phyloP scores from a whole-genome alignment of 805 yeast genomes.

The Suhomyces prunicola region DNA sequence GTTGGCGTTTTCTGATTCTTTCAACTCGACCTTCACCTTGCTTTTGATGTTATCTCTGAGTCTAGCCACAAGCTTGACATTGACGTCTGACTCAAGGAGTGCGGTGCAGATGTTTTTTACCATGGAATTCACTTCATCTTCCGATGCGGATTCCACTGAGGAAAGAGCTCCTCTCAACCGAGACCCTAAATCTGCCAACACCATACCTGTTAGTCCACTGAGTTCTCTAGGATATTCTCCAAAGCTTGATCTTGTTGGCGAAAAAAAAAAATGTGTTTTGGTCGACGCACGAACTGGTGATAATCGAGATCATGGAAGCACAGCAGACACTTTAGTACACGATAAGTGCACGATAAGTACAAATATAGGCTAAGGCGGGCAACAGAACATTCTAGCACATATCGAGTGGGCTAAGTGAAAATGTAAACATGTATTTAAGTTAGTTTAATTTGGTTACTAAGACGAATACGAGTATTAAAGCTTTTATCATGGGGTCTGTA shows the following conservation, averaged over 20 bases:
- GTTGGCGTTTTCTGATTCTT: slow-evolving; percentile 48
- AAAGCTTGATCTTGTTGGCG: not conserved
- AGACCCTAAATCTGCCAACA: slow-evolving; percentile 45
- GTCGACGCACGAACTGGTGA: not conserved
- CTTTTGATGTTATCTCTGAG: slow-evolving; percentile 58
- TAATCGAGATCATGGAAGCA: not conserved
- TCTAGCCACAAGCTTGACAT: slow-evolving; percentile 74
- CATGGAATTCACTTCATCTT: slow-evolving; percentile 45
- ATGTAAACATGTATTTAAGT: no score
- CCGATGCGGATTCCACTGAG: slow-evolving; percentile 39
- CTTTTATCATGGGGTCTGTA: no score
- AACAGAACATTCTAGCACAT: no score
- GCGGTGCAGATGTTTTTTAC: slow-evolving; percentile 90
- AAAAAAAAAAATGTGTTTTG: not conserved
- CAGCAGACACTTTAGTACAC: no score
- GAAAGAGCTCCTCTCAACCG: slow-evolving; percentile 43
- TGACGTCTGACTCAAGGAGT: slow-evolving; percentile 89
- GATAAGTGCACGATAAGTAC: no score
- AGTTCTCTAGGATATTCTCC: no score
- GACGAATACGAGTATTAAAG: no score
- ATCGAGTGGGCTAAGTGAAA: no score
- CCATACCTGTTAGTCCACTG: slow-evolving; percentile 27
- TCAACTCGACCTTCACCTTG: slow-evolving; percentile 54
- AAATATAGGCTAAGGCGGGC: no score
- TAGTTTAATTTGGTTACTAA: no score